Percentiles rank a stretch among this genome's conserved stretches.
Evolutionary conservation across 2,329 filamentous ascomycete species (phyloP).

Genomic region (Thyridium curvatum): DNA sequence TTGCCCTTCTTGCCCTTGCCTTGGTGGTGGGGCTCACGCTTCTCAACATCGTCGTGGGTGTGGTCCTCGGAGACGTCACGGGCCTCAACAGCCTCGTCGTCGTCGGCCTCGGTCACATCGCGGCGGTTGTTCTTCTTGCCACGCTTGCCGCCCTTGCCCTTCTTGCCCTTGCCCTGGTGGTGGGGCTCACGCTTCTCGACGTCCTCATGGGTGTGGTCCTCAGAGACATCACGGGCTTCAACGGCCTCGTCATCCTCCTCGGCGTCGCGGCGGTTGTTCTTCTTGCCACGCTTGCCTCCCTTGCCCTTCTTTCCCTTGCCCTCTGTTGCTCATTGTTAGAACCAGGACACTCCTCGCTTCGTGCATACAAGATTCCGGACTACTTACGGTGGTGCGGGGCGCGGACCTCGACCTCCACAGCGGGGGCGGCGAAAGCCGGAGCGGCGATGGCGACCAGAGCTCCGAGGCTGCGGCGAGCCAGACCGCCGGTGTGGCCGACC

Average conservation of each 20-base stretch:
- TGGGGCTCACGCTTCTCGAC: conserved; percentile 8
- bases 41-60: conserved; percentile 2
- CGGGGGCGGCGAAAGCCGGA: conserved; percentile 15
- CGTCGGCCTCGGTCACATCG: too few relatives aligned
- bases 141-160: neutral
- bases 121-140: too few relatives aligned
- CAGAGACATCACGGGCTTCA: too few relatives aligned
- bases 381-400: too few relatives aligned
- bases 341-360: too few relatives aligned
- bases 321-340: too few relatives aligned
- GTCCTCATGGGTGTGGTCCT: too few relatives aligned
- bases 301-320: conserved; percentile 1
- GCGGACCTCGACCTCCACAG: conserved; percentile 8
- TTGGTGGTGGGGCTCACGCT: conserved; percentile 10
- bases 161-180: conserved; percentile 12
- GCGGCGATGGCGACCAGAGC: conserved; percentile 18
- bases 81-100: neutral
- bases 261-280: too few relatives aligned
- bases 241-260: neutral
- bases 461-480: conserved; percentile 15
- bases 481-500: conserved; percentile 10
- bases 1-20: conserved; percentile 12
- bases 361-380: too few relatives aligned
- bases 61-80: too few relatives aligned
- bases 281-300: too few relatives aligned